Evolutionary conservation across 257 asterid genomes (phyloP), one percentile per base, ranked within the genome.

Genomic region (Lycium barbarum): DNA sequence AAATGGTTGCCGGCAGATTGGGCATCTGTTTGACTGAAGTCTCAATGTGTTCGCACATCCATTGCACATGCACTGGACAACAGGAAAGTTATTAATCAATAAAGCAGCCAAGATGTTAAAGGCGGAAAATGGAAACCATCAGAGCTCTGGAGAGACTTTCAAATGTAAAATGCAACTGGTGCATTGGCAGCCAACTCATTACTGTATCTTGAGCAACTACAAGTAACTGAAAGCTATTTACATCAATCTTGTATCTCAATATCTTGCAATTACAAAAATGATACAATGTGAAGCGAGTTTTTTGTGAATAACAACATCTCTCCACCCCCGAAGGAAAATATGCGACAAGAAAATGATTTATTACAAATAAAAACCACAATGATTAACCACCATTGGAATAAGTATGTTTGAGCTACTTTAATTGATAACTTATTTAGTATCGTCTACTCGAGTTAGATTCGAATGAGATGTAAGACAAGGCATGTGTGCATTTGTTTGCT

Each of bases 11-110:
- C 94, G 91, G 89, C 97, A 93, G 72, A 93, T 89, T 47, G 95
- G 97, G 85, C 95, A 93, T 86, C 88, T 92, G 86, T 92, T 92
- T n/a, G 97, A 91, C 89, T 91, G 95, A 62, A 89, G 93, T 65
- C 94, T 92, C 85, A 93, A 88, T 49, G 91, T 86, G 85, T 89
- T 92, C 9, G 97, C 93, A 47, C 95, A 93, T 86, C 49, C 80
- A 86, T 90, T 90, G 93, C 97, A 93, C 95, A 93, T 88, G 87
- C 95, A 92, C 97, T 93, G 80, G 43, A 59, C 18, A 58, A 17
- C 22, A 71, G 14, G 65, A 68, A 51, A 80, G 22, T 12, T 7
- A 63, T 5, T 1, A 76, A 84, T 20, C 7, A 76, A 26, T 15
- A 12, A 22, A 47, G 47, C 5, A 59, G 59, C 45, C 53, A 62